Evolutionary conservation across 164 flowering plant species (phyloP).

Genomic region (Kingdonia uniflora): DNA sequence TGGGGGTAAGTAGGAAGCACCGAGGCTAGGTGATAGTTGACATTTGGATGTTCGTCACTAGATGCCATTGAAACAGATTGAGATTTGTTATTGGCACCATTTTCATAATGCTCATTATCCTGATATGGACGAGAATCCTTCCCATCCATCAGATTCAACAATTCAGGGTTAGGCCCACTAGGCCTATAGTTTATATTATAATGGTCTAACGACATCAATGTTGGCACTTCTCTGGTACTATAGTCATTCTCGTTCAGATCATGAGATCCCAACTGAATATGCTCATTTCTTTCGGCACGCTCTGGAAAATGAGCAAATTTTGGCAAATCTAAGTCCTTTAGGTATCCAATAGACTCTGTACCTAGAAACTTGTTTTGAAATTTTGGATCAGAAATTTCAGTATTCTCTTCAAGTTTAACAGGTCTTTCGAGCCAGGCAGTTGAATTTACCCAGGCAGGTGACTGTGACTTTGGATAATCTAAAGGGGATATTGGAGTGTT

Average conservation of each 20-base stretch:
- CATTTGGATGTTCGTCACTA: not conserved
- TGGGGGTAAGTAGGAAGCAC: conserved; percentile 3
- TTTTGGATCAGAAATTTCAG: conserved; percentile 9
- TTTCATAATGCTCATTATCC: conserved; percentile 8
- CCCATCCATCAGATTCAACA: conserved; percentile 11
- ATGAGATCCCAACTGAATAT: conserved; percentile 3
- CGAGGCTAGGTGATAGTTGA: not conserved
- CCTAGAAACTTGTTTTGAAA: conserved; percentile 11
- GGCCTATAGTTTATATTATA: conserved; percentile 7
- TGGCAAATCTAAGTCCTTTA: conserved; percentile 7
- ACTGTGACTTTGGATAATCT: conserved; percentile 4
- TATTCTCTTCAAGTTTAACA: conserved; percentile 10
- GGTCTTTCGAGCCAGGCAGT: conserved; percentile 15
- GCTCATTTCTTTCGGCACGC: conserved; percentile 11
- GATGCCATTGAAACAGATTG: conserved; percentile 1
- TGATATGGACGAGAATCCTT: conserved; percentile 9
- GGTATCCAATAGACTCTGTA: conserved; percentile 10
- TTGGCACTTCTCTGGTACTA: conserved; percentile 6
- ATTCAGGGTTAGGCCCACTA: conserved; percentile 8
- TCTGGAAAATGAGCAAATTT: conserved; percentile 10
- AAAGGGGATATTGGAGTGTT: conserved; percentile 2
- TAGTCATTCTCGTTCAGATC: conserved; percentile 10
- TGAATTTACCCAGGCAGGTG: conserved; percentile 4
- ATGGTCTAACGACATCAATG: conserved; percentile 3
- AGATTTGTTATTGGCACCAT: not conserved